Base-by-base conservation (phyloP, 176 grass and related monocot genomes). In the Luzula sylvatica region DNA sequence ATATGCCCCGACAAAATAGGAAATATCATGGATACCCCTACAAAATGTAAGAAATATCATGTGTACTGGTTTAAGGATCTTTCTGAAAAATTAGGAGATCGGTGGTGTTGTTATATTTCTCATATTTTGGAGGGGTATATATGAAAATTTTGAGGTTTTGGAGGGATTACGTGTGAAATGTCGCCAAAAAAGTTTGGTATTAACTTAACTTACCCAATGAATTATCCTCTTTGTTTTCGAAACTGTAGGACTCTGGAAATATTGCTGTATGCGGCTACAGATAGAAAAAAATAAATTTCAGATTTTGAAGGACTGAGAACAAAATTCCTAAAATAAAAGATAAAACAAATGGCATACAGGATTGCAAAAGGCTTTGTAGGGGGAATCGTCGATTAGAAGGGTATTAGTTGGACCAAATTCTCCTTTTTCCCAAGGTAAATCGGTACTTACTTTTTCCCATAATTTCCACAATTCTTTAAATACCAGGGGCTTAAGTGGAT, bases 331-430 rank as follows among this genome's bases (percentile, higher is more conserved):
- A 47, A 25, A 2, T 27, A 27, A 29, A 40, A 43, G 56, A 40
- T 20, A 35, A 35, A 6, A 53, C 21, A 51, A 66, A 26, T 2
- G 51, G 20, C 63, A 56, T 90, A 90, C 86, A 32, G 80, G 86
- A 74, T 90, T 90, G 35, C 72, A 71, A n/a, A 90, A 70, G 62
- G 86, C 80, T 77, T 90, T 90, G 72, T 90, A 84, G 58, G 86
- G 86, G 58, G 86, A 90, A 74, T 90, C 86, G 26, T 90, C 86
- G 53, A 90, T 68, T 65, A 90, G 77, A 65, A 92, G 53, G 25
- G 87, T 92, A 74, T 92, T 92, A 15, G 63, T 81, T 50, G 80
- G 69, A 47, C 76, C 66, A 65, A 71, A 92, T 20, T 66, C 58
- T 38, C 87, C 87, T 21, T 65, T 45, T 61, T 71, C 58, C 87